phyloP scores from a whole-genome alignment of 306 rosid species.

The Cyclanthera cordifolia region DNA sequence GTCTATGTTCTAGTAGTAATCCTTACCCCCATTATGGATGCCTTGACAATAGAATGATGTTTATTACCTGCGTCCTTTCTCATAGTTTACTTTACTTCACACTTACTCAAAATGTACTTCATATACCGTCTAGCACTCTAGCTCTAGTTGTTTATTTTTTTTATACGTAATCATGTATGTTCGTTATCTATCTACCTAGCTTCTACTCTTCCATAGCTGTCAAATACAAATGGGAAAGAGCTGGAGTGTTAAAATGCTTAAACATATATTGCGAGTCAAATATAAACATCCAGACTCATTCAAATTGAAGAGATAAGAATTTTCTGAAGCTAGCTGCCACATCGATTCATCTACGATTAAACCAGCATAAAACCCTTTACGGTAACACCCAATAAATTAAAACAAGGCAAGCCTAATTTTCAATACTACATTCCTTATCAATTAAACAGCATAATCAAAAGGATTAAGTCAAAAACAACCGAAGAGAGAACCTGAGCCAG shows the following conservation, averaged over 20 bases:
- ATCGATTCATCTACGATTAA: neutral
- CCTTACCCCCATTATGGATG: no score
- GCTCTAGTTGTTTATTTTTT: neutral
- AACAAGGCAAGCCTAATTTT: neutral
- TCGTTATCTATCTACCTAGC: neutral
- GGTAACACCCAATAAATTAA: neutral
- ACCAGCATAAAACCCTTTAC: neutral
- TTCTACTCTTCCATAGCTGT: neutral
- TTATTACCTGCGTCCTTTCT: neutral
- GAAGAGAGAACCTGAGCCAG: slow-evolving; percentile 53
- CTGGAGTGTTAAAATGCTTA: neutral
- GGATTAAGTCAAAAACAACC: neutral
- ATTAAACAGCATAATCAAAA: neutral
- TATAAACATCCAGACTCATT: neutral
- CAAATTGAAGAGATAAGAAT: neutral
- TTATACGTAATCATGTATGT: neutral
- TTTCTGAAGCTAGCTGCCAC: neutral
- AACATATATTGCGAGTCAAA: neutral
- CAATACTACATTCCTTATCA: neutral
- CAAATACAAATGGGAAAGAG: neutral
- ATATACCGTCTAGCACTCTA: neutral
- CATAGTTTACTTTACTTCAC: neutral
- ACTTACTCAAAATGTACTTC: neutral
- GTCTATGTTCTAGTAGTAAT: no score
- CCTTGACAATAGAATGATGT: neutral